Evolutionary conservation across 2,329 filamentous ascomycete genomes (phyloP), one percentile per base, ranked within the genome.

Genomic region (Diplodia corticola): DNA sequence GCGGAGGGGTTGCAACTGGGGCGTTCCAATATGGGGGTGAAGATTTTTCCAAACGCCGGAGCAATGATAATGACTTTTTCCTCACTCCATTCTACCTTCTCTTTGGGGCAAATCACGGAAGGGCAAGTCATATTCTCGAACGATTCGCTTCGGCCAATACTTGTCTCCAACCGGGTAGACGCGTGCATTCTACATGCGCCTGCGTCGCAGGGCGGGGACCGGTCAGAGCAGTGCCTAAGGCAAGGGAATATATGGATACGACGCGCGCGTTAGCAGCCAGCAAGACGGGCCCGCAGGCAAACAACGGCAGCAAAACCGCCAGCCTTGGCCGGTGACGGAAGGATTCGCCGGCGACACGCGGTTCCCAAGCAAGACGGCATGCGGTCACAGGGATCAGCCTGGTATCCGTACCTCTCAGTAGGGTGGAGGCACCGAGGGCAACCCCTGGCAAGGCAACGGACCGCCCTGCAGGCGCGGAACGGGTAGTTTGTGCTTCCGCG

Each of bases 401-500:
- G 50, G 50, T 30, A 51, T 51, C 12, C 13, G 12, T 51, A 12
- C 26, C 15, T 28, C n/a, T 35, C 4, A 20, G 30, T n/a, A 54
- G 33, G 33, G 33, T 35, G 33, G 6, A 35, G 51, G 17, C 17
- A 20, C 5, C 15, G 28, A n/a, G 9, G 30, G 17, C 22, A 51
- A 53, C 26, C 22, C 33, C n/a, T 24, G 54, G 30, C 53, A 37
- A 40, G 54, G 40, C 33, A 57, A 44, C 54, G 54, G 17, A 28
- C 57, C 57, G 44, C 57, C 57, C 57, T 61, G 57, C 57, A 61
- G 28, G 20, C 30, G 55, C 57, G 57, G 57, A 50, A 61, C 57
- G 57, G 57, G 44, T 61, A 61, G 26, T 28, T n/a, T 61, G 40
- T 61, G 57, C 57, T 61, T 61, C 57, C 57, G 57, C 57, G 57